Base-by-base conservation (phyloP, 2,329 filamentous ascomycete species). In the Spiromastix sp. region DNA sequence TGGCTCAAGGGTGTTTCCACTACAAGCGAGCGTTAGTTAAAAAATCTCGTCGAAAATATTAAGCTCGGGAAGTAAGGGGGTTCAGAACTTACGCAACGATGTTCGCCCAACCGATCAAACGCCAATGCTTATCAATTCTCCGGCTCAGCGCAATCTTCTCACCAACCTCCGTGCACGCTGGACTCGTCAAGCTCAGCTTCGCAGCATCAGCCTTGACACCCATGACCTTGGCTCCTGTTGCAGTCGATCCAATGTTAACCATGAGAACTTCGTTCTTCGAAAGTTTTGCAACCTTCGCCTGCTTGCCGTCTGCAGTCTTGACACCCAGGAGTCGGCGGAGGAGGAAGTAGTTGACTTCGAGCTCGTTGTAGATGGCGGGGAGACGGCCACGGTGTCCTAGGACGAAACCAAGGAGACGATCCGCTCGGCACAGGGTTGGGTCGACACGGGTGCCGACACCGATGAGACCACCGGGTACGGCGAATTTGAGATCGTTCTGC, bases 111-210 rank as follows among this genome's bases (percentile, higher is more conserved):
- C 85, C 85, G 52, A 93, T 93, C 56, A 93, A 72, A 67, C 86
- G 84, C 89, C 89, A 96, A 67, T 95, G 89, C 77, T 96, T 96
- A 67, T 98, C 91, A 54, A 96, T 95, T 79, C 91, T 84, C 67
- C 91, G 75, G 60, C 79, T 86, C 55, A 98, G 72, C 27, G 91
- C 91, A 54, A 98, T 87, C 81, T 98, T 96, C 72, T 98, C 89
- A 47, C 87, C 87, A 55, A 95, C 81, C 60, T 93, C 89, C 33
- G 91, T 98, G 71, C 91, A 98, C 39, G 91, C 91, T 29, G 87
- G 87, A 58, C 79, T 89, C 42, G 87, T 96, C 50, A 98, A 71
- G 41, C 85, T 81, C 48, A 98, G 74, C 71, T 95, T 95, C 39
- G 91, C 91, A 39, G 87, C 89, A 74, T 98, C 91, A 55, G 89